Evolutionary conservation across 305 asterid genomes (phyloP).

Genomic region (Solanum hybrid): DNA sequence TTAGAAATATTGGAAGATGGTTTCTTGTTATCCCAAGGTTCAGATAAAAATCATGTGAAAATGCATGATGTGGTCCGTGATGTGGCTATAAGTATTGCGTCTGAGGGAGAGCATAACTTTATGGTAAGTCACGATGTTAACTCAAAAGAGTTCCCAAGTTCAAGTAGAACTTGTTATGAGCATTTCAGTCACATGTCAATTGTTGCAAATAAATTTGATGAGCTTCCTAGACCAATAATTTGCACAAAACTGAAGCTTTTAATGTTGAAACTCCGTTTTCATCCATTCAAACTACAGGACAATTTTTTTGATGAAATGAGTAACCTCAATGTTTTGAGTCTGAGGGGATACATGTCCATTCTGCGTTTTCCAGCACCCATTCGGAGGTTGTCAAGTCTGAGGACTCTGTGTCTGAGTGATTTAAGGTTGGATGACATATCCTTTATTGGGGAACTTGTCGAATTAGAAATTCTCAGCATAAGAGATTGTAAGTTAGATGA

Average conservation of each 20-base stretch:
- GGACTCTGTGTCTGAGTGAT: not conserved
- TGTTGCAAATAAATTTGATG: not conserved
- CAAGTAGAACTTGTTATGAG: not conserved
- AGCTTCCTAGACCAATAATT: not conserved
- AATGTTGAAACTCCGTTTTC: not conserved
- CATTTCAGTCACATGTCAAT: slow-evolving; percentile 15
- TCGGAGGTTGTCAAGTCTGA: no score
- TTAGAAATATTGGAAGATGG: slow-evolving; percentile 6
- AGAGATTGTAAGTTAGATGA: no score
- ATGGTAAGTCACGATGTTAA: not conserved
- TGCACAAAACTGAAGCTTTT: not conserved
- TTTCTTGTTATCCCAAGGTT: slow-evolving; percentile 2
- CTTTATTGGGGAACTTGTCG: no score
- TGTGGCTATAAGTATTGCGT: slow-evolving; percentile 16
- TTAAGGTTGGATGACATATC: no score
- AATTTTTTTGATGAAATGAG: no score
- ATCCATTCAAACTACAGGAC: not conserved
- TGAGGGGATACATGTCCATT: no score
- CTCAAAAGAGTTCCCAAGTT: not conserved
- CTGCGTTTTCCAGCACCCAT: no score
- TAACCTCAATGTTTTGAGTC: not conserved
- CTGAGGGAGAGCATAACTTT: not conserved
- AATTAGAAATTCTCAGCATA: no score
- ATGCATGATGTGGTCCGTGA: slow-evolving; percentile 39
- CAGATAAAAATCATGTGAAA: not conserved